Evolutionary conservation across 2,329 filamentous ascomycete species (phyloP), one percentile per base, ranked within the genome.

Genomic region (Neophaeococcomyces aloes): DNA sequence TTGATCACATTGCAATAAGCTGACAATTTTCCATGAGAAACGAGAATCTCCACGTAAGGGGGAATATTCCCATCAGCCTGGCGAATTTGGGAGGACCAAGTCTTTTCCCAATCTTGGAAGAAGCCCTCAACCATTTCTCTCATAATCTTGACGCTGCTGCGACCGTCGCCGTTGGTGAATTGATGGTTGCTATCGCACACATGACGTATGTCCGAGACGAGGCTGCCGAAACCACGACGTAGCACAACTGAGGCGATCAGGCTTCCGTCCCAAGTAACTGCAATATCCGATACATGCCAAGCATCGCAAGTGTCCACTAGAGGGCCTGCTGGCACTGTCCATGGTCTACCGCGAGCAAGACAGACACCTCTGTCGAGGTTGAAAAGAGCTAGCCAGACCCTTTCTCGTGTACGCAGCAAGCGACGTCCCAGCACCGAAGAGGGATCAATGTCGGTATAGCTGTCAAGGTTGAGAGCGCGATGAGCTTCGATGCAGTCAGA

Each of bases 1-100:
- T 86, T 86, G 56, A 86, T 81, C 8, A 86, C 79, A 47, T 77
- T 79, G 43, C 78, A 77, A 57, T 86, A 85, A 11, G 81, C 81
- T n/a, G 81, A 85, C 1, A 86, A 66, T 19, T 79, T 74, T 1
- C 81, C 85, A 52, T 86, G 81, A 0, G 76, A 81, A 30, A 83
- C 78, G 2, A 86, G 67, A 41, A 86, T 85, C 46, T 86, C 81
- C 19, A 86, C 81, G 48, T 86, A 86, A 0, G 81, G 80, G 0
- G 81, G 81, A 1, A 86, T 49, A 61, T 55, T 60, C 72, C 72
- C 65, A 50, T 68, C 69, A 6, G 70, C 72, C 36, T 68, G 70
- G 29, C 72, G 70, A 42, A 78, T 76, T 13, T 72, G 68, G 6
- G 69, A 62, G 1, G 70, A 72, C 79, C 79, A 83, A 49, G 72